These are phyloP conservation scores for Trichosporon inkin DNA, from an alignment of 1,284 basidiomycete species.

Conservation along the genomic window DNA sequence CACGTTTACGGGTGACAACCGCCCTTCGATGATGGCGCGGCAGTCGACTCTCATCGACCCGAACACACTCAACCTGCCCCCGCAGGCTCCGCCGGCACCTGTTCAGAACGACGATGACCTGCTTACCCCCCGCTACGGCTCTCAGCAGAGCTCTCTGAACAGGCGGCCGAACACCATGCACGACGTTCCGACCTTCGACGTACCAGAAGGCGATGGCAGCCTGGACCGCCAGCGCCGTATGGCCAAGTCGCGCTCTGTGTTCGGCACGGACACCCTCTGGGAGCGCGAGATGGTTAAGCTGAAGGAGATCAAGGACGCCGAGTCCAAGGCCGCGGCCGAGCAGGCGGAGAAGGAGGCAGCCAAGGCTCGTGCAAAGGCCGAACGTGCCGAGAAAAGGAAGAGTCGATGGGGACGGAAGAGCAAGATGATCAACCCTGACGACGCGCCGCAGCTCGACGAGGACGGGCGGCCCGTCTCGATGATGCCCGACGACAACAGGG, in stretches of 20 bases:
- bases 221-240: conserved; percentile 19
- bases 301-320: conserved; percentile 32
- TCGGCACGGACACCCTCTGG: conserved; percentile 48
- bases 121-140: neutral
- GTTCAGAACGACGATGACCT: conserved; percentile 1
- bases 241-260: conserved; percentile 41
- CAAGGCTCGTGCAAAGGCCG: conserved; percentile 15
- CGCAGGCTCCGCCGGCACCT: neutral
- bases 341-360: conserved; percentile 12
- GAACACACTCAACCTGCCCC: neutral
- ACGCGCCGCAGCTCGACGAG: neutral
- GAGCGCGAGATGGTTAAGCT: conserved; percentile 47
- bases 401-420: conserved; percentile 11
- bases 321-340: conserved; percentile 26
- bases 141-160: neutral
- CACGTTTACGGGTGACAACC: conserved; percentile 46
- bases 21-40: conserved; percentile 48
- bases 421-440: neutral
- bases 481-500: neutral
- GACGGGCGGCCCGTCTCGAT: neutral
- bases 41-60: conserved; percentile 20
- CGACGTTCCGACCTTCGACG: conserved; percentile 11
- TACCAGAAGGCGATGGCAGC: conserved; percentile 11
- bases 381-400: conserved; percentile 13
- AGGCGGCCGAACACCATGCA: neutral